These are phyloP conservation scores for Metschnikowia corniflorae DNA, from an alignment of 805 yeast species.

Conservation along the genomic window DNA sequence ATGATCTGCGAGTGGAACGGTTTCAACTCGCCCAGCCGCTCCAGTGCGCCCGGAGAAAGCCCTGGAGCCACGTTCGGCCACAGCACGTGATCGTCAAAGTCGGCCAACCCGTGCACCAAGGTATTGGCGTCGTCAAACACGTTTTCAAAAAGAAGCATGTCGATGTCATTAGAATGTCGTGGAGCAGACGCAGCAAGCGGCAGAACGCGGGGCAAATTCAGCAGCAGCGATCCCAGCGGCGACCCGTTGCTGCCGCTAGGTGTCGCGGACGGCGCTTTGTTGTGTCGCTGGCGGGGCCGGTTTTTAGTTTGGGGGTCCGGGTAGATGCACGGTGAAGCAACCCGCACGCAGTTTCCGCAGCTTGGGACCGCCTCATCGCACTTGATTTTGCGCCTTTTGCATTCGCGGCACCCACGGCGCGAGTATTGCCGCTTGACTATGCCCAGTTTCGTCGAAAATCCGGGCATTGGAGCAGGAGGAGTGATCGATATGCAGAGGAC, in stretches of 20 bases:
- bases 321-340: slow-evolving; percentile 11
- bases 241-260: not conserved
- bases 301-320: slow-evolving; percentile 13
- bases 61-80: slow-evolving; percentile 1
- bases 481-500: too few species aligned
- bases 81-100: slow-evolving; percentile 14
- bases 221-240: not conserved
- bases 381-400: slow-evolving; percentile 21
- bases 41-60: slow-evolving; percentile 5
- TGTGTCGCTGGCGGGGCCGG: slow-evolving; percentile 8
- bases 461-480: too few species aligned
- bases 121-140: slow-evolving; percentile 20
- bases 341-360: slow-evolving; percentile 18
- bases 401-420: slow-evolving; percentile 20
- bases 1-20: slow-evolving; percentile 19
- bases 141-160: slow-evolving; percentile 16
- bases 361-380: slow-evolving; percentile 18
- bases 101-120: slow-evolving; percentile 17
- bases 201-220: not conserved
- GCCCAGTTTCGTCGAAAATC: slow-evolving; percentile 4
- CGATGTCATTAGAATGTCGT: slow-evolving; percentile 6
- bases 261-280: not conserved
- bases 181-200: not conserved
- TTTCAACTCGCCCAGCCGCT: slow-evolving; percentile 11
- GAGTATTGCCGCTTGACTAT: slow-evolving; percentile 19